Conservation (phyloP, 306 rosid species). For the Hippophae gyantsensis region DNA sequence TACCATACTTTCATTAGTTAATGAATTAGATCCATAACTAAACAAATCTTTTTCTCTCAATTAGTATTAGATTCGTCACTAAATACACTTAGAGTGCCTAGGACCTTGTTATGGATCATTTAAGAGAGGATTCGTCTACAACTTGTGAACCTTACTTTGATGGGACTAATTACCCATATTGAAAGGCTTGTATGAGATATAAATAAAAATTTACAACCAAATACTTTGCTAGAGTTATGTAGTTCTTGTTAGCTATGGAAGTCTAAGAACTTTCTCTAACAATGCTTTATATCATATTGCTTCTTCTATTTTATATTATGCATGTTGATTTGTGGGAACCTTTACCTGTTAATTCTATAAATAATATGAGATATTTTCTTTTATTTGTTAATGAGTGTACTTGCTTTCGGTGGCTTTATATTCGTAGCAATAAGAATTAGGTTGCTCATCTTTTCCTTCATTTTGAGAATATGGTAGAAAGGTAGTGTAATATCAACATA, state of each 20-base stretch:
- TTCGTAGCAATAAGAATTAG: not conserved
- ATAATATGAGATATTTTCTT: not conserved
- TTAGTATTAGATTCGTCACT: too few species aligned
- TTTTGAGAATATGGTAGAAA: not conserved
- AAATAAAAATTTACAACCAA: too few species aligned
- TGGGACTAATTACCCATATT: too few species aligned
- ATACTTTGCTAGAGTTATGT: not conserved
- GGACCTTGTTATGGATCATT: too few species aligned
- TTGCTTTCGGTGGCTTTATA: not conserved
- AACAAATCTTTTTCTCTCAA: too few species aligned
- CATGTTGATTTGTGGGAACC: not conserved
- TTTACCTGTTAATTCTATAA: not conserved
- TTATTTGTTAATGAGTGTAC: not conserved
- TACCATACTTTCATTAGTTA: too few species aligned
- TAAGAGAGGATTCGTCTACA: too few species aligned
- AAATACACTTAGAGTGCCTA: too few species aligned
- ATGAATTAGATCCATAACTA: too few species aligned
- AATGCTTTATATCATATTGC: accelerated
- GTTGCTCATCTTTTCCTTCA: not conserved
- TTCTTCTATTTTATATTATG: not conserved
- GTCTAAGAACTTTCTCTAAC: not conserved
- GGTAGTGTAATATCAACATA: not conserved
- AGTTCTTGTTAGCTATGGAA: not conserved
- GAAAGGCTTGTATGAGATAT: too few species aligned
- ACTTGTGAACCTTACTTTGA: too few species aligned